Evolutionary conservation across 345 rosid genomes (phyloP), one percentile per base, ranked within the genome.

Genomic region (Moricandia arvensis): DNA sequence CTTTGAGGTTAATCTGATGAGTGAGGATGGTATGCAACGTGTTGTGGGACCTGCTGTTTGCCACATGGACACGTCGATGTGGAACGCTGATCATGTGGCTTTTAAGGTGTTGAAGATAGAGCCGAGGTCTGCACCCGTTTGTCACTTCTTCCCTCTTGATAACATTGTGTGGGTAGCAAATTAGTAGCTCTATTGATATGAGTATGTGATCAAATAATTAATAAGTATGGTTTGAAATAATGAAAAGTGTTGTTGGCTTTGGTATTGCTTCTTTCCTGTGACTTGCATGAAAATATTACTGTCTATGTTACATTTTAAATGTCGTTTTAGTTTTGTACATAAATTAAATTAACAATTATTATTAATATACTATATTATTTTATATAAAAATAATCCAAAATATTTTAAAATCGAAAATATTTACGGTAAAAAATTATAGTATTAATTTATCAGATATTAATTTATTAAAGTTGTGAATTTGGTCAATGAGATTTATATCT

Each of bases 61-160:
- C 43, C 98, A 91, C 77, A 86, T 88, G 96, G 89, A 93, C 54
- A 91, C 96, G 2, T 86, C 97, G 15, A 80, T 67, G 57, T 91
- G 97, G 98, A 73, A 84, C 58, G 45, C 4, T 4, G 85, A 86
- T 15, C 89, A 89, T 65, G 81, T 66, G n/a, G 85, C 94, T 4
- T 93, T 93, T 74, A 85, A 71, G 2, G 80, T 89, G 58, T 86
- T 90, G 8, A 72, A 69, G 24, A 59, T 90, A 30, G 26, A 84
- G 33, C 93, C 91, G 0, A 80, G 96, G 29, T 79, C 85, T 1
- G 75, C 81, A 34, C 91, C 93, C 0, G 97, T 91, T 31, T 93
- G 97, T 60, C 97, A 93, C 57, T 71, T 89, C 79, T 84, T 91
- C 66, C 96, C 92, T 8, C 66, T 72, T 0, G 90, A 88, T 70